phyloP scores from a whole-genome alignment of 1,284 basidiomycete species.

The Cystodermella granulosa region DNA sequence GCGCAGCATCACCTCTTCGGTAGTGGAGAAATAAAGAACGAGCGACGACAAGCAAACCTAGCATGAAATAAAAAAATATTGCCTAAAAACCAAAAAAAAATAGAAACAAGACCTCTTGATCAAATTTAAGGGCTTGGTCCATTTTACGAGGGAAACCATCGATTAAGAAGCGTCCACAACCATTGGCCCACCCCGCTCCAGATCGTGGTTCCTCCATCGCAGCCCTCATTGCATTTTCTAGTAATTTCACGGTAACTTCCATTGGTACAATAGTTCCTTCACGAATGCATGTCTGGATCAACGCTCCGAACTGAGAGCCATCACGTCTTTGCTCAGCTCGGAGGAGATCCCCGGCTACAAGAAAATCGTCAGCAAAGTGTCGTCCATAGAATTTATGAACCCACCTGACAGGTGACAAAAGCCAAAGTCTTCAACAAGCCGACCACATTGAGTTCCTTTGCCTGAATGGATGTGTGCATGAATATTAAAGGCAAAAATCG shows the following conservation, averaged over 20 bases:
- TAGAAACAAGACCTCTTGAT: conserved; percentile 60
- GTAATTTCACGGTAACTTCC: conserved; percentile 93
- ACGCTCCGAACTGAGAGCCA: conserved; percentile 78
- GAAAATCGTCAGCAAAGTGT: conserved; percentile 5
- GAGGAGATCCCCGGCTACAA: conserved; percentile 87
- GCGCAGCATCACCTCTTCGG: conserved; percentile 82
- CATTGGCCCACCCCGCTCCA: conserved; percentile 64
- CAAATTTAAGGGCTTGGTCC: conserved; percentile 95
- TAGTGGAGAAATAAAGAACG: conserved; percentile 87
- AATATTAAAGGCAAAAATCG: too few relatives aligned
- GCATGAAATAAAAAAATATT: conserved; percentile 5
- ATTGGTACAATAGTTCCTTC: conserved; percentile 95
- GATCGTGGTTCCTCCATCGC: conserved; percentile 48
- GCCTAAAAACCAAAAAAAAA: background rate
- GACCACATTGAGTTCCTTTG: conserved; percentile 93
- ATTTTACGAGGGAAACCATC: conserved; percentile 98
- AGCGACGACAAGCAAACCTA: conserved; percentile 78
- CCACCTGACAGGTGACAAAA: conserved; percentile 94
- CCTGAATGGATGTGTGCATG: conserved; percentile 46
- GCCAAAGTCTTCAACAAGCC: conserved; percentile 81
- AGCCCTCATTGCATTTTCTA: conserved; percentile 87
- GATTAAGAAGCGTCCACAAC: conserved; percentile 84
- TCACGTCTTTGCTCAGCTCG: conserved; percentile 88
- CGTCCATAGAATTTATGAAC: conserved; percentile 3
- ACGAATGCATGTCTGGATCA: conserved; percentile 87